Conservation (phyloP, 129 eudicot species). For the Flaveria robusta region DNA sequence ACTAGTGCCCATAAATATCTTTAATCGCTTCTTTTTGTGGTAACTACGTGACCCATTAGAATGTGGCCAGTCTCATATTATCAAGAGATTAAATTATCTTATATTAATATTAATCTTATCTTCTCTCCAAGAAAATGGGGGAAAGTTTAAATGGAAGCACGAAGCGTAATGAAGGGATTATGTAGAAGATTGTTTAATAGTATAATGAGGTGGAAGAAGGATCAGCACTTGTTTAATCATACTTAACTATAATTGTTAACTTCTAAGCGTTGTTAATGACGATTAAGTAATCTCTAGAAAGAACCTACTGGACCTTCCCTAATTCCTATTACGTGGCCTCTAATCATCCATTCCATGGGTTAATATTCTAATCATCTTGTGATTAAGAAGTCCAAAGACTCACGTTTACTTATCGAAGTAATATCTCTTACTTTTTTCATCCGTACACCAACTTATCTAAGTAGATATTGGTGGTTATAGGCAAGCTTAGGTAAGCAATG, state of each 20-base stretch:
- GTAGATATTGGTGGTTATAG: not conserved
- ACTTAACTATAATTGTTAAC: slow-evolving; percentile 23
- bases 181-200: slow-evolving; percentile 24
- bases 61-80: not conserved
- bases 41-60: not conserved
- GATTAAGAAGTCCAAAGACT: slow-evolving; percentile 12
- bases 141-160: slow-evolving; percentile 30
- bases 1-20: not conserved
- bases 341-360: slow-evolving; percentile 19
- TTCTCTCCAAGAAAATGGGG: slow-evolving; percentile 30
- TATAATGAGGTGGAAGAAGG: slow-evolving; percentile 40
- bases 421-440: not conserved
- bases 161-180: slow-evolving; percentile 33
- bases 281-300: slow-evolving; percentile 30
- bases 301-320: slow-evolving; percentile 31
- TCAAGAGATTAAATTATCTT: not conserved
- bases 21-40: not conserved
- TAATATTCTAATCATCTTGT: slow-evolving; percentile 15
- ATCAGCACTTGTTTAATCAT: slow-evolving; percentile 23
- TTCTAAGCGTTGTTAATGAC: slow-evolving; percentile 9
- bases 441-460: slow-evolving; percentile 8
- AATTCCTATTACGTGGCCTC: slow-evolving; percentile 30
- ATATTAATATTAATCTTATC: too few relatives aligned
- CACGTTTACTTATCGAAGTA: slow-evolving; percentile 4
- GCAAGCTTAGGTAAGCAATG: slow-evolving; percentile 27